Percentiles rank a stretch among this genome's conserved stretches.
Conservation (phyloP, 257 asterid species). For the Fraxinus excelsior region DNA sequence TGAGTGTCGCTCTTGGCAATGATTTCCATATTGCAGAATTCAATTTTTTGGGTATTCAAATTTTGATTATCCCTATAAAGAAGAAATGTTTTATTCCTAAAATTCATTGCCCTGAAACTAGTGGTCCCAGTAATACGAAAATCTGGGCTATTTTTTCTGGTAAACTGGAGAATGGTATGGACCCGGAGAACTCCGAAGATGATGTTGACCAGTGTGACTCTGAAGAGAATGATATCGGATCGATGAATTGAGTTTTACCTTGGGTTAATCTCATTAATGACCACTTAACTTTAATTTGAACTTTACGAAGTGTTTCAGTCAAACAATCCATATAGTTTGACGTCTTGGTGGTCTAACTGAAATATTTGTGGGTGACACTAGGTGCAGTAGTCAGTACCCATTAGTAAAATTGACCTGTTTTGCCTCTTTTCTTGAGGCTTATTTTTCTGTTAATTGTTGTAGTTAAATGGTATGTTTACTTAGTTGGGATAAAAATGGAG, state of each 20-base stretch:
- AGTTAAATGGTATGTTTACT: background rate
- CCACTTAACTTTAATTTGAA: background rate
- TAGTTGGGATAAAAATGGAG: background rate
- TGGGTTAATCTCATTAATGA: background rate
- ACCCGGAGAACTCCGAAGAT: conserved; percentile 48
- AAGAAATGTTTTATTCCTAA: conserved; percentile 25
- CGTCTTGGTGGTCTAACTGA: background rate
- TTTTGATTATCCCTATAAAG: conserved; percentile 37
- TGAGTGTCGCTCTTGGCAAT: too few species aligned
- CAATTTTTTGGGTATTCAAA: conserved; percentile 41
- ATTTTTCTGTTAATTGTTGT: background rate
- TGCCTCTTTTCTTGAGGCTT: background rate
- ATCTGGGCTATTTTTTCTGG: conserved; percentile 48
- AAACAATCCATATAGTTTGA: background rate
- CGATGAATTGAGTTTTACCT: conserved; percentile 46
- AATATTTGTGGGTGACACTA: too few species aligned
- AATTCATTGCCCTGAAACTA: conserved; percentile 25
- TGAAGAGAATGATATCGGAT: conserved; percentile 35
- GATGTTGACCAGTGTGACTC: conserved; percentile 32
- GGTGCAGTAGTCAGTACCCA: too few species aligned
- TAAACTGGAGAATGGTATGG: conserved; percentile 44
- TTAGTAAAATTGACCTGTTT: background rate
- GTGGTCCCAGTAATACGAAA: conserved; percentile 30
- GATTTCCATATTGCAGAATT: conserved; percentile 37
- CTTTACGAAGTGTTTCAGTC: background rate